Evolutionary conservation across 139 green algal genomes (phyloP).

Genomic region (Chlamydomonas sp.): DNA sequence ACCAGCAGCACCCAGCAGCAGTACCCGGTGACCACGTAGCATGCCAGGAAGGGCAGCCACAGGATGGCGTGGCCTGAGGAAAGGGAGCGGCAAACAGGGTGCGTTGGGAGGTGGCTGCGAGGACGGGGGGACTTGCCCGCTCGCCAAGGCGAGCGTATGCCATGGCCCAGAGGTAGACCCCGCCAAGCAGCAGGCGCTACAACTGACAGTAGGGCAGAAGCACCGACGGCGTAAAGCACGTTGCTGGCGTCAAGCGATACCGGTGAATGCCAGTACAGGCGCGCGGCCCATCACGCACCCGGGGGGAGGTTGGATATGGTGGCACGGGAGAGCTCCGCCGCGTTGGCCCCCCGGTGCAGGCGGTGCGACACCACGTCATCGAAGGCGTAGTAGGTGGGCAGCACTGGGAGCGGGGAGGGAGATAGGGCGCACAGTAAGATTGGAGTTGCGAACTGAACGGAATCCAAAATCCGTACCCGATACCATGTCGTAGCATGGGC

Average conservation of each 20-base stretch:
- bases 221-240: no score
- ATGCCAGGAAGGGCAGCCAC: conserved; percentile 8
- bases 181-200: no score
- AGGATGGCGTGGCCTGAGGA: conserved; percentile 28
- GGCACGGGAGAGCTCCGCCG: conserved; percentile 18
- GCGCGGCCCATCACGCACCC: no score
- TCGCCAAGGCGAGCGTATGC: no score
- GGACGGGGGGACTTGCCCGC: no score
- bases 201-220: no score
- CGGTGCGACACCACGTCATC: conserved; percentile 25
- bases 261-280: no score
- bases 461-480: not conserved
- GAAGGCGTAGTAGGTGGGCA: conserved; percentile 19
- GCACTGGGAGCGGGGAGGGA: not conserved
- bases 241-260: no score
- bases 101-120: no score
- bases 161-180: no score
- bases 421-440: no score
- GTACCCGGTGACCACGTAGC: not conserved
- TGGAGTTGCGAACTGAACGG: not conserved
- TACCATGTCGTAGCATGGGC: not conserved
- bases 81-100: no score
- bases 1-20: conserved; percentile 31
- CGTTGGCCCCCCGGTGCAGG: conserved; percentile 29
- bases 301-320: conserved; percentile 33